Evolutionary conservation across 495 filamentous ascomycete species (phyloP).

Genomic region (Daldinia loculata): DNA sequence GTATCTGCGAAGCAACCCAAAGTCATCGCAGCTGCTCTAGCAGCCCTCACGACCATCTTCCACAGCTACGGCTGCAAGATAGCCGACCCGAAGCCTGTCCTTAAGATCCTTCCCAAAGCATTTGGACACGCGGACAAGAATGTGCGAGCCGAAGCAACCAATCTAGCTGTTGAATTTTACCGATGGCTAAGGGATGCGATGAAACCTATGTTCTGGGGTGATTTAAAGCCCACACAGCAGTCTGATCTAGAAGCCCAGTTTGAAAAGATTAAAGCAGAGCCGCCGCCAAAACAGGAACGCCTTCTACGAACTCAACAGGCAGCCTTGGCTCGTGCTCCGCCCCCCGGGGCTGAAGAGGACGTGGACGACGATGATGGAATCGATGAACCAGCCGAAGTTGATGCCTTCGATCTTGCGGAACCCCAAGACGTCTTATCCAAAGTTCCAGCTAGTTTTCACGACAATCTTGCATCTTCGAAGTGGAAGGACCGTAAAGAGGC

Average conservation of each 20-base stretch:
- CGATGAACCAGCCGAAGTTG: slow-evolving; percentile 76
- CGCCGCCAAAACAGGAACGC: slow-evolving; percentile 86
- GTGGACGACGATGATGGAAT: slow-evolving; percentile 66
- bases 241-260: slow-evolving; percentile 93
- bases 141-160: slow-evolving; percentile 92
- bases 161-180: slow-evolving; percentile 92
- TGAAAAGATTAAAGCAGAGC: slow-evolving; percentile 88
- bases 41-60: slow-evolving; percentile 81
- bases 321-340: slow-evolving; percentile 72
- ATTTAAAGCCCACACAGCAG: slow-evolving; percentile 95
- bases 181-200: slow-evolving; percentile 97
- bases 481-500: slow-evolving; percentile 99
- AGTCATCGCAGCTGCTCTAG: slow-evolving; percentile 83
- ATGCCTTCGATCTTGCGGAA: slow-evolving; percentile 88
- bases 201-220: slow-evolving; percentile 97
- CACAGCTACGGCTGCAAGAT: slow-evolving; percentile 95
- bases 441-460: slow-evolving; percentile 80
- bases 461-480: slow-evolving; percentile 85
- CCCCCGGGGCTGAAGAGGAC: slow-evolving; percentile 63
- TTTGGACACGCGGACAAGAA: slow-evolving; percentile 99
- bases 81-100: slow-evolving; percentile 94
- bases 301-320: slow-evolving; percentile 90
- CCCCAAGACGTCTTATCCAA: slow-evolving; percentile 89
- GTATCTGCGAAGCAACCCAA: slow-evolving; percentile 95
- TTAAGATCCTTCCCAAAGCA: slow-evolving; percentile 88